Percentiles rank a stretch among this genome's conserved stretches.
These are phyloP conservation scores for Quercus alba DNA, from an alignment of 306 rosid species.

Conservation along the genomic window DNA sequence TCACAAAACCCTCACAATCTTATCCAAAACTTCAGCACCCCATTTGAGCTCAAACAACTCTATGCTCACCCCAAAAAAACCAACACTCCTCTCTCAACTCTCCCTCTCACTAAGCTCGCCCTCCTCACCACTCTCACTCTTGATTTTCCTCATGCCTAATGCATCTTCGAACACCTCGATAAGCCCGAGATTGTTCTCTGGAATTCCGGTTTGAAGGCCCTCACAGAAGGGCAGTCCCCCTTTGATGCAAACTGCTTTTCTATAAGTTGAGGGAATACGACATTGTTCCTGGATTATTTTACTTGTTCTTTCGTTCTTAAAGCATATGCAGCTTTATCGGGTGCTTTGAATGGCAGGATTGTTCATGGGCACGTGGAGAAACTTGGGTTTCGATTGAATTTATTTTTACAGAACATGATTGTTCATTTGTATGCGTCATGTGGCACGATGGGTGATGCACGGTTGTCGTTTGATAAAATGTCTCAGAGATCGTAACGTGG, in stretches of 20 bases:
- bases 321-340: conserved; percentile 33
- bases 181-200: conserved; percentile 19
- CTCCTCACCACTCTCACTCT: conserved; percentile 39
- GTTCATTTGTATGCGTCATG: conserved; percentile 26
- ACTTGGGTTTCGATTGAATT: conserved; percentile 42
- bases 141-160: conserved; percentile 32
- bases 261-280: conserved; percentile 27
- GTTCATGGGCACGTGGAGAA: conserved; percentile 47
- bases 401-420: conserved; percentile 44
- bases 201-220: conserved; percentile 45
- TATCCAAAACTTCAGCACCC: conserved; percentile 43
- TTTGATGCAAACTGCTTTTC: conserved; percentile 36
- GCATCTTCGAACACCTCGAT: conserved; percentile 19
- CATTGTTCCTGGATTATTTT: conserved; percentile 31
- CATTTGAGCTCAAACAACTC: conserved; percentile 54
- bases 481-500: conserved; percentile 37
- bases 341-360: conserved; percentile 36
- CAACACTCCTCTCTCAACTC: conserved; percentile 32
- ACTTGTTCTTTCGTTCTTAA: conserved; percentile 49
- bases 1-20: conserved; percentile 15
- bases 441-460: conserved; percentile 34
- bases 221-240: conserved; percentile 36
- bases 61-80: conserved; percentile 53
- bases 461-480: conserved; percentile 46
- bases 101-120: conserved; percentile 45